A percentile compares a stretch with the other conserved stretches of the same genome.
Evolutionary conservation across 441 rosid genomes (phyloP).

Genomic region (Isatis lusitanica): DNA sequence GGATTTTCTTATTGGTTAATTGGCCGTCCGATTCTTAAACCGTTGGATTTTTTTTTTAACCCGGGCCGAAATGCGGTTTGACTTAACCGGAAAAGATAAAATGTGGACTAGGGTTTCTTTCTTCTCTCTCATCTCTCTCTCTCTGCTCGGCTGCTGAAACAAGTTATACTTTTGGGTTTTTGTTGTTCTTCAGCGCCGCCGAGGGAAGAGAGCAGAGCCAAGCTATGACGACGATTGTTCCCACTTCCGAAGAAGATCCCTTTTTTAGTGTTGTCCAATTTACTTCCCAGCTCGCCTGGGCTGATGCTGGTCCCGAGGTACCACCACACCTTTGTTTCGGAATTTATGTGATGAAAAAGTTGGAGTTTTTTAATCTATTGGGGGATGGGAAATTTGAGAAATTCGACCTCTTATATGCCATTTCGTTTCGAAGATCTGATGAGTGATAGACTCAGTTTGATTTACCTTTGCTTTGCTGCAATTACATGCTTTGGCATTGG

Average conservation of each 20-base stretch:
- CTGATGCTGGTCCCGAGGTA: constrained; percentile 98
- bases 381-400: background rate
- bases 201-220: constrained; percentile 31
- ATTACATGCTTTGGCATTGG: background rate
- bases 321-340: background rate
- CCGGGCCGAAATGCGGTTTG: background rate
- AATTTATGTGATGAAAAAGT: background rate
- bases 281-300: constrained; percentile 95
- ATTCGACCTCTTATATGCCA: background rate
- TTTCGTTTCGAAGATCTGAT: background rate
- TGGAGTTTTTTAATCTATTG: background rate
- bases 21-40: constrained; percentile 23
- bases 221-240: constrained; percentile 82
- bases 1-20: background rate
- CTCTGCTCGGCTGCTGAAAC: constrained; percentile 39
- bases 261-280: constrained; percentile 86
- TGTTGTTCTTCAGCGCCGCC: constrained; percentile 38
- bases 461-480: background rate
- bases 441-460: background rate
- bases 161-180: constrained; percentile 10
- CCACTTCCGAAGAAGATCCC: constrained; percentile 94
- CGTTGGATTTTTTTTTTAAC: background rate
- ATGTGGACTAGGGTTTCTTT: constrained; percentile 43
- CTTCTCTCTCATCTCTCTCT: background rate
- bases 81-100: constrained; percentile 14